phyloP scores from a whole-genome alignment of 2,329 filamentous ascomycete species.

The Aspergillus intermedius region DNA sequence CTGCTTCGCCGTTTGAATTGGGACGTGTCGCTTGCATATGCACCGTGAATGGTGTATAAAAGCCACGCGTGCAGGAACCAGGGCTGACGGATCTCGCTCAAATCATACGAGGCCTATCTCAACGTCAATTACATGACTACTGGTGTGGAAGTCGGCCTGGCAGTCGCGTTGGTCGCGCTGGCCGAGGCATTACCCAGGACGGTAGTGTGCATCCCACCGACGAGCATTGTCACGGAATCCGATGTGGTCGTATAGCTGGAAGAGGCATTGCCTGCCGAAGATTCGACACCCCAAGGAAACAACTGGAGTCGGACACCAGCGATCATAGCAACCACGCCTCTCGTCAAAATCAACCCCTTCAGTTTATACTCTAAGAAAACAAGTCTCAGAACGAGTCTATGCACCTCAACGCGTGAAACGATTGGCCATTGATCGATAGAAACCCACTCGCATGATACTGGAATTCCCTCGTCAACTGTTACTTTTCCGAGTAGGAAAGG shows the following conservation, averaged over 20 bases:
- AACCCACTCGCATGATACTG: too few species aligned
- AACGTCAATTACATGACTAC: conserved; percentile 44
- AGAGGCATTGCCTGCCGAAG: conserved; percentile 23
- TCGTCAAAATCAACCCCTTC: too few species aligned
- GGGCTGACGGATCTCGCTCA: background rate
- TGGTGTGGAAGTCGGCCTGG: conserved; percentile 32
- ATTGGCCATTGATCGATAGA: too few species aligned
- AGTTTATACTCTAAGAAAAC: too few species aligned
- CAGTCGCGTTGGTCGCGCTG: conserved; percentile 44
- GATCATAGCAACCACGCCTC: too few species aligned
- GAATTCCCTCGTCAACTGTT: too few species aligned
- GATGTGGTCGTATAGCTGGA: conserved; percentile 27
- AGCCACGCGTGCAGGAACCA: background rate
- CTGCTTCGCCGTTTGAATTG: background rate
- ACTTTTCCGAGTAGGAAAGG: too few species aligned
- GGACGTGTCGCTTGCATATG: background rate
- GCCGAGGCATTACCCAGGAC: conserved; percentile 43
- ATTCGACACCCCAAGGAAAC: background rate
- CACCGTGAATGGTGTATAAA: background rate
- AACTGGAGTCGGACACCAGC: too few species aligned
- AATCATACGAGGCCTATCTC: background rate
- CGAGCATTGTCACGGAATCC: conserved; percentile 34
- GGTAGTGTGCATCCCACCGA: conserved; percentile 34
- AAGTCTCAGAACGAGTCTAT: too few species aligned
- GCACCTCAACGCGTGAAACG: too few species aligned